Evolutionary conservation across 2,329 filamentous ascomycete species (phyloP), one percentile per base, ranked within the genome.

Genomic region (Huntiella omanensis): DNA sequence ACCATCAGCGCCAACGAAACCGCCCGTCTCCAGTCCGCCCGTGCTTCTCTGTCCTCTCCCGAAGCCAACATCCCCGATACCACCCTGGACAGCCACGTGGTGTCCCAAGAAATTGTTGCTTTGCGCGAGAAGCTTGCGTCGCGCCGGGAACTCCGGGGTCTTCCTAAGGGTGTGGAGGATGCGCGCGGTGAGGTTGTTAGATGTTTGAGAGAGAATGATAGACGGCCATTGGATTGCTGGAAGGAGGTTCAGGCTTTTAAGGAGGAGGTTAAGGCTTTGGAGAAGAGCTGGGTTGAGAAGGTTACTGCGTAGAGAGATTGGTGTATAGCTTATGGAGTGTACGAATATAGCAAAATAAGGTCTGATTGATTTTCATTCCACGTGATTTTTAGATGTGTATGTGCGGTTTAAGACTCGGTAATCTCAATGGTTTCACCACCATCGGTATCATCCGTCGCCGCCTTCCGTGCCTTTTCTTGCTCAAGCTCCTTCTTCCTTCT

Each of bases 151-250:
- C 64, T 83, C 50, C 70, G 79, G 57, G 68, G 78, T 53, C 60
- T 85, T 53, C 83, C 86, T 54, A 75, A 79, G 52, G 66, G 66
- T 43, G 76, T 94, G 42, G 77, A 84, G 62, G 71, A 69, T 59
- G 83, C 86, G 15, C 80, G 85, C 62, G 68, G 74, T 54, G 75
- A 79, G 50, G 77, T 95, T 47, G 75, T 91, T 52, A 71, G 73
- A 55, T 96, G 88, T 61, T 67, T 96, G 67, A 70, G 82, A 51
- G 71, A 80, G 57, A 80, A 95, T 61, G 87, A 95, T 63, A 71
- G 85, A 53, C 73, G 85, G 61, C 87, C 88, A 59, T 67, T 95
- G 59, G 83, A 95, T 67, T 96, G 88, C 71, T 95, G 83, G 82
- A 73, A 78, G 63, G 86, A 95, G 72, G 85, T 95, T 17, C 81